These are phyloP conservation scores for Salisapilia sapeloensis DNA, from an alignment of 352 stramenopile species.

Conservation along the genomic window DNA sequence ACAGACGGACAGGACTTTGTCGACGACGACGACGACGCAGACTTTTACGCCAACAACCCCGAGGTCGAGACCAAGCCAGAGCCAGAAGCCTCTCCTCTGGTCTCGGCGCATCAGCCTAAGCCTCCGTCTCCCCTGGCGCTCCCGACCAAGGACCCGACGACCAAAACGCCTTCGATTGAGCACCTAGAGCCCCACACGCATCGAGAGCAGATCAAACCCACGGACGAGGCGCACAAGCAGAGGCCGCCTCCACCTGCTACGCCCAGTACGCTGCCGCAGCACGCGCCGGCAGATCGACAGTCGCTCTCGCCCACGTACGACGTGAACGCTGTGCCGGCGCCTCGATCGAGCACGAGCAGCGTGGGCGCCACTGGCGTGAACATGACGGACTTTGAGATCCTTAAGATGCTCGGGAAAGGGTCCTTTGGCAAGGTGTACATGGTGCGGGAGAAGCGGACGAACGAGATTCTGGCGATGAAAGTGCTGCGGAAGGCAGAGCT, in stretches of 20 bases:
- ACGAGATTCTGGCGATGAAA: slow-evolving; percentile 79
- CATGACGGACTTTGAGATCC: slow-evolving; percentile 90
- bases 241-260: neutral
- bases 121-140: too few species aligned
- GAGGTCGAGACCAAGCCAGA: too few species aligned
- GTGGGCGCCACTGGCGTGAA: slow-evolving; percentile 17
- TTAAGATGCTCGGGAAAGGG: slow-evolving; percentile 96
- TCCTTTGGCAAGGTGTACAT: slow-evolving; percentile 97
- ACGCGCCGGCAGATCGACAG: slow-evolving; percentile 4
- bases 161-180: too few species aligned
- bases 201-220: neutral
- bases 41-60: slow-evolving; percentile 7
- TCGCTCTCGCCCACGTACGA: too few species aligned
- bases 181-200: too few species aligned
- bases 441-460: slow-evolving; percentile 67
- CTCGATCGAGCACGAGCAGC: slow-evolving; percentile 6
- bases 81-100: slow-evolving; percentile 1
- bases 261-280: slow-evolving; percentile 1
- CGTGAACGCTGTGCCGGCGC: slow-evolving; percentile 8
- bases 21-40: slow-evolving; percentile 43
- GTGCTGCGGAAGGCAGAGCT: slow-evolving; percentile 75
- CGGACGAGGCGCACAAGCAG: neutral
- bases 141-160: too few species aligned
- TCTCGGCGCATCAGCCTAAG: neutral
- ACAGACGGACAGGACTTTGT: slow-evolving; percentile 14